Evolutionary conservation across 75 land plant genomes (phyloP), one percentile per base, ranked within the genome.

Genomic region (Cryptomeria japonica): DNA sequence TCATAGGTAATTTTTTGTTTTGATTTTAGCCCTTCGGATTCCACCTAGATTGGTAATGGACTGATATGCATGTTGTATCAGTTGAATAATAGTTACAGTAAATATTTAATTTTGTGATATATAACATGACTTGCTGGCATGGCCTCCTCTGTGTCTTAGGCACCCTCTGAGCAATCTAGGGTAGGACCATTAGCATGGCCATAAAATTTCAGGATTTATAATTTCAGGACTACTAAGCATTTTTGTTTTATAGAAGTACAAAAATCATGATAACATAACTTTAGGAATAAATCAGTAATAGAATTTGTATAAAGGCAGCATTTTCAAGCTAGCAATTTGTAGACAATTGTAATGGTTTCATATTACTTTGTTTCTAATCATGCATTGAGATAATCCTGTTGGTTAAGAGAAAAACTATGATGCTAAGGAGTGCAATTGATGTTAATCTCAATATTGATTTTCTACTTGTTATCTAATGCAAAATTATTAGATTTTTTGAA

Each of bases 211-310:
- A 25, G 75, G 75, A 25, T n/a, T n/a, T n/a, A n/a, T n/a, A 70
- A 70, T 31, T 28, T n/a, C 75, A 25, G 75, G 75, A 25, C 28
- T 70, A 25, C 75, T 70, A n/a, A n/a, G 75, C 28, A 70, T 70
- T 70, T 70, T 9, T 28, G 32, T 73, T 73, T 10, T 11, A 12
- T 31, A n/a, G 32, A 88, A 90, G 72, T 90, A 3, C 12, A 73
- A 73, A 73, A 22, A 73, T 32, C 11, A 10, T 73, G 12, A 2
- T 32, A 73, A 34, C 32, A 73, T 73, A 13, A 31, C 32, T 73
- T 32, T 32, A 1, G 12, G n/a, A 22, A 49, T 49, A 49, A 49
- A 10, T 49, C 51, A 73, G 32, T 73, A 73, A 32, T 73, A 73
- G 76, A 73, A 73, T 32, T 73, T 32, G 76, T 73, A 34, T 37